Percentiles rank a stretch among this genome's conserved stretches.
These are phyloP conservation scores for Talaromyces liani DNA, from an alignment of 495 filamentous ascomycete species.

Conservation along the genomic window DNA sequence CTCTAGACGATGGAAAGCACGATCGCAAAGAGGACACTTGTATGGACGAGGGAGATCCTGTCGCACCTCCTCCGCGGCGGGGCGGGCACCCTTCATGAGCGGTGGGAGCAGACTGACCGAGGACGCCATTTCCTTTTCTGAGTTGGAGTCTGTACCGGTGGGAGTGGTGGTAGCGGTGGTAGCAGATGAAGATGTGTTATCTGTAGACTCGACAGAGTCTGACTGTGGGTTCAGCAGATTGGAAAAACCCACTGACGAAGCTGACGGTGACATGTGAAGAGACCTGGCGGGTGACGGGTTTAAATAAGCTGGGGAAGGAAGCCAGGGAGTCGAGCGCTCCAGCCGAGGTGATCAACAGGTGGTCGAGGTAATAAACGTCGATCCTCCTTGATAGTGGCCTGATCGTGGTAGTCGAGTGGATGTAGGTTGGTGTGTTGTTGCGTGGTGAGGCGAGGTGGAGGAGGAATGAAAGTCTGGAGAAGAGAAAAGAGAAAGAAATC, in stretches of 20 bases:
- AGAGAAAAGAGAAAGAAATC: constrained; percentile 12
- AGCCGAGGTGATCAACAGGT: not conserved
- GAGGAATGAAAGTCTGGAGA: constrained; percentile 9
- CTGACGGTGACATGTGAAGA: constrained; percentile 68
- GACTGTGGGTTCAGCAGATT: constrained; percentile 65
- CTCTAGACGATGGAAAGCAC: constrained; percentile 97
- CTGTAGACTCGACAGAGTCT: not conserved
- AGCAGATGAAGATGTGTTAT: constrained; percentile 14
- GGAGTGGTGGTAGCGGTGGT: not conserved
- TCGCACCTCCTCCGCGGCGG: constrained; percentile 48
- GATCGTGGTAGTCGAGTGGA: not conserved
- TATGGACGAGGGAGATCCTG: constrained; percentile 92
- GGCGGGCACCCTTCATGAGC: constrained; percentile 57
- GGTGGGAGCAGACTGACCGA: constrained; percentile 61
- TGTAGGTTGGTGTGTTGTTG: not conserved
- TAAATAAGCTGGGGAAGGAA: constrained; percentile 11
- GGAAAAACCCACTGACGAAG: constrained; percentile 67
- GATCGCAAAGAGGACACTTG: constrained; percentile 97
- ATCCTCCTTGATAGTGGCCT: not conserved
- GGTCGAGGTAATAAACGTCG: not conserved
- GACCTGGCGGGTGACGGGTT: constrained; percentile 16
- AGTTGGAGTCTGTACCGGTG: constrained; percentile 27
- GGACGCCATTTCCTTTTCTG: constrained; percentile 47
- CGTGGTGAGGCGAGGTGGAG: constrained; percentile 8
- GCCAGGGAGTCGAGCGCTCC: not conserved